phyloP scores from a whole-genome alignment of 2,329 filamentous ascomycete species.

The Aspergillaceae sp. region DNA sequence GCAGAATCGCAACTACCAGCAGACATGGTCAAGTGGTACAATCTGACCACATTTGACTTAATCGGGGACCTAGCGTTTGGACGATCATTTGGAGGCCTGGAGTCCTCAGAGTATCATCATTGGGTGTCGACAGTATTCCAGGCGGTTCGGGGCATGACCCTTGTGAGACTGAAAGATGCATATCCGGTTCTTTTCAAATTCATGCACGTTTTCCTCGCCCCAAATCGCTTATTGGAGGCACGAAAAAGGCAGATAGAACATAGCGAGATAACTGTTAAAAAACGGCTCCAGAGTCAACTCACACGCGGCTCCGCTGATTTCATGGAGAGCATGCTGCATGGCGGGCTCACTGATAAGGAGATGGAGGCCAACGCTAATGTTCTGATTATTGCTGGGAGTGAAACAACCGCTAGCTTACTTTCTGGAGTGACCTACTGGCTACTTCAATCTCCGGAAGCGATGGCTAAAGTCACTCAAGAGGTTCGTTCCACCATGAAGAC shows the following conservation, averaged over 20 bases:
- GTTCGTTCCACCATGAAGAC: slow-evolving; percentile 30
- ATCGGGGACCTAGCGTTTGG: slow-evolving; percentile 20
- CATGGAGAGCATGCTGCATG: slow-evolving; percentile 10
- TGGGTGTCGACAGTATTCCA: slow-evolving; percentile 15
- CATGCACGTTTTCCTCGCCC: neutral
- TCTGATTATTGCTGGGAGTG: slow-evolving; percentile 34
- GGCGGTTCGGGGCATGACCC: slow-evolving; percentile 3
- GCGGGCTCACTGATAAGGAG: slow-evolving; percentile 17
- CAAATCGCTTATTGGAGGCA: neutral
- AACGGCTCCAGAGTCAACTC: neutral
- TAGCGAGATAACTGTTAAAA: slow-evolving; percentile 1
- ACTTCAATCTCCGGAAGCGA: slow-evolving; percentile 20
- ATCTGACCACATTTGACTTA: slow-evolving; percentile 18
- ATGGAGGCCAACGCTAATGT: slow-evolving; percentile 27
- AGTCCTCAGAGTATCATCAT: slow-evolving; percentile 11
- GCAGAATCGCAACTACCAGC: slow-evolving; percentile 2
- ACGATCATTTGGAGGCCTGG: slow-evolving; percentile 15
- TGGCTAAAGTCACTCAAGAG: slow-evolving; percentile 29
- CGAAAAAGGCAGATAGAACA: slow-evolving; percentile 1
- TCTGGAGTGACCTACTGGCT: slow-evolving; percentile 37
- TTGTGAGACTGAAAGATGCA: neutral
- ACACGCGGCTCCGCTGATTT: slow-evolving; percentile 6
- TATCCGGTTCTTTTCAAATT: slow-evolving; percentile 2
- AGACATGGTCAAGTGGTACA: slow-evolving; percentile 19
- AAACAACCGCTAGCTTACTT: slow-evolving; percentile 39